Evolutionary conservation across 345 rosid species (phyloP).

Genomic region (Viola odorata): DNA sequence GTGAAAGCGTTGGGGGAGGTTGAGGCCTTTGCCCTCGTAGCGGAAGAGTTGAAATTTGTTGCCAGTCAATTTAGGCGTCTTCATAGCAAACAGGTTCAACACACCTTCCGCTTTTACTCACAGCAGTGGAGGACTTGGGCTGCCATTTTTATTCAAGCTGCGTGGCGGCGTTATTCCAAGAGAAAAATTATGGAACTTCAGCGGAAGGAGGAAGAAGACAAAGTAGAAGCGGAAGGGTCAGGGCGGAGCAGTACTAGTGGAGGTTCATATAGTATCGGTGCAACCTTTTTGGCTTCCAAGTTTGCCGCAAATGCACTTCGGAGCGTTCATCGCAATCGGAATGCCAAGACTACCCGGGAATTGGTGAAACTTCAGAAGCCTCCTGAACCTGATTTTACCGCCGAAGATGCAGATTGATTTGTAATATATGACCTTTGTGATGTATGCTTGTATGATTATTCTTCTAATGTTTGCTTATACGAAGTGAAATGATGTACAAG

Average conservation of each 20-base stretch:
- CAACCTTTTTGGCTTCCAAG: constrained; percentile 78
- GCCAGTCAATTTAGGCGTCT: constrained; percentile 92
- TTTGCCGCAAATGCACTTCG: constrained; percentile 96
- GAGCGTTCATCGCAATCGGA: constrained; percentile 68
- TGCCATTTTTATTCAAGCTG: constrained; percentile 91
- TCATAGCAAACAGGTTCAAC: constrained; percentile 94
- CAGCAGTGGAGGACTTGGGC: constrained; percentile 99
- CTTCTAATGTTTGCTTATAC: no score
- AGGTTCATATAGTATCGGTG: constrained; percentile 70
- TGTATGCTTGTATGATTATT: no score
- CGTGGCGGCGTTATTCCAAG: constrained; percentile 83
- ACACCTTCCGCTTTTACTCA: constrained; percentile 91
- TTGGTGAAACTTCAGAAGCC: constrained; percentile 81
- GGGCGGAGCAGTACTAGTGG: constrained; percentile 33
- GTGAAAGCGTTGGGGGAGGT: constrained; percentile 82
- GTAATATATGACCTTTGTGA: neutral
- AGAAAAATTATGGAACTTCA: constrained; percentile 74
- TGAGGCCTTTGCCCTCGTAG: constrained; percentile 81
- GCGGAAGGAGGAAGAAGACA: constrained; percentile 62
- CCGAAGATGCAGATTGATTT: constrained; percentile 59
- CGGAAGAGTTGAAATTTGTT: constrained; percentile 89
- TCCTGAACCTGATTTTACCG: constrained; percentile 90
- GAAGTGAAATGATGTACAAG: no score
- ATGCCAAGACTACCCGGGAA: constrained; percentile 60
- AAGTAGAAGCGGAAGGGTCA: constrained; percentile 40